Evolutionary conservation across 169 alveolate species (phyloP), one percentile per base, ranked within the genome.

Genomic region (Eimeria acervulina): DNA sequence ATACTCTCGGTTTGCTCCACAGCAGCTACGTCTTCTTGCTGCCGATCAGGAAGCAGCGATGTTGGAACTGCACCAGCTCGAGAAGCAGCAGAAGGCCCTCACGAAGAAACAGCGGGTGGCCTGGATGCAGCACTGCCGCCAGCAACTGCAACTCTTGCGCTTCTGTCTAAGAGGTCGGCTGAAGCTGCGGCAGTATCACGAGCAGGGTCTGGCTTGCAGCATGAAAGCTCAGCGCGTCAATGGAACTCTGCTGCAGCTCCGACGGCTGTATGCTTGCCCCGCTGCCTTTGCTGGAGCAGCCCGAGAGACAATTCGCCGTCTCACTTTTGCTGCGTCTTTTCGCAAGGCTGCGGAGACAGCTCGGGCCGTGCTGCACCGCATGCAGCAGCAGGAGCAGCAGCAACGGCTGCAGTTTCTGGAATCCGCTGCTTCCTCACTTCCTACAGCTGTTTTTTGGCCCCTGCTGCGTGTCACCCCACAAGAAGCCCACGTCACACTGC

Each of bases 301-400:
- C 1, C 40, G 66, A n/a, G 93, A 85, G 81, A 85, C 78, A 1
- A 21, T 68, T 2, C 74, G 93, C 28, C 93, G 93, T 17, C 93
- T 85, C 1, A 42, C 59, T 33, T 85, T 85, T 59, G 93, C 80
- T 52, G 78, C 51, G 13, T 42, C 93, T 28, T 59, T 55, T 23
- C 93, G 93, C 2, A 85, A 85, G 61, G 93, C 93, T 55, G 93
- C 93, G 17, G 93, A 85, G 80, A 52, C 78, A 38, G 93, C 93
- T 44, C 78, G 68, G 8, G 93, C 61, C 33, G 93, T 85, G 55
- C 81, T 85, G 61, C 93, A 85, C 26, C 93, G 93, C 93, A 85
- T 85, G 93, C 93, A 85, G 93, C 93, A 85, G 78, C 63, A 85
- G 80, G 93, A 85, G 59, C 93, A 85, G 93, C 93, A 85, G 78